Base-by-base conservation (phyloP, 768 basidiomycete genomes). In the Boletus rex-veris region DNA sequence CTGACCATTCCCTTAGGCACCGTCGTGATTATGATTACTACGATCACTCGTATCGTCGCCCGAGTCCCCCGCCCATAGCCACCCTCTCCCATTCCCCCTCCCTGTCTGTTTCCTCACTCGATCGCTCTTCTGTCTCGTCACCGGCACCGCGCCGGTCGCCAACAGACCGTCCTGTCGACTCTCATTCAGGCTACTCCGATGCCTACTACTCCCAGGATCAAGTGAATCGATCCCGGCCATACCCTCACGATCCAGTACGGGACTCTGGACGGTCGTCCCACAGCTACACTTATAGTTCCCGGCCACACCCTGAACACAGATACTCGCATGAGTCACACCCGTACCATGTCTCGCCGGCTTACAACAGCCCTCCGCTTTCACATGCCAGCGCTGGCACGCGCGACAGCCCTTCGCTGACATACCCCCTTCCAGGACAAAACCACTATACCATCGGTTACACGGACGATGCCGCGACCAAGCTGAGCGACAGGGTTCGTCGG, bases 401-500 rank as follows among this genome's bases (percentile, higher is more conserved):
- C 38, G 67, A 72, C 36, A 48, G 45, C 65, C 43, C 53, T 56
- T 55, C 65, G 19, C 66, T 73, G 44, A 51, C 69, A 6, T 73
- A 73, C 60, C 66, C 75, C 16, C 68, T 74, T 47, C 72, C 76
- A 7, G 72, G 73, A 3, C 75, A 76, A 53, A 69, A 60, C 37
- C 67, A 70, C 28, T 72, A 70, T 46, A 55, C 72, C 42, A 71
- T 79, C 53, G 71, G 76, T 30, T 74, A 85, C 70, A 90, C 89
- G 1, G 86, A 89, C 68, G 89, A 91, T 59, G 89, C 89, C 0
- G 80, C 87, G 1, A 90, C 88, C 1, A 91, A 91, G 71, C 75
- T 90, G 52, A 85, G 82, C 64, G 86, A 90, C 65, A 78, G 87
- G 38, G 85, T 91, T 45, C 78, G 89, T 26, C 72, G 89, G 36